Percentiles rank a stretch among this genome's conserved stretches.
phyloP scores from a whole-genome alignment of 2,329 filamentous ascomycete genomes.

The Penicillium corylophilum region DNA sequence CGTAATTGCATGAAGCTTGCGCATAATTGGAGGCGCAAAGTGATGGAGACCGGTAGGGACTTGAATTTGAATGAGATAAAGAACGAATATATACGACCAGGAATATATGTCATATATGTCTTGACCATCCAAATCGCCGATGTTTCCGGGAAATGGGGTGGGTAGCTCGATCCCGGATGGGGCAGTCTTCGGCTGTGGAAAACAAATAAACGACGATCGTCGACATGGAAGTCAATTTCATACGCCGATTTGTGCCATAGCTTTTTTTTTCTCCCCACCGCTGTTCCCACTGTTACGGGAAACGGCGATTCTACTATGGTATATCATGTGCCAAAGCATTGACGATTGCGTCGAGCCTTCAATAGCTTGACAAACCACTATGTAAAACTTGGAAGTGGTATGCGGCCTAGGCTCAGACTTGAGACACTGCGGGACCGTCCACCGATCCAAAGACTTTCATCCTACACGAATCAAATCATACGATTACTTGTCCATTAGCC shows the following conservation, averaged over 20 bases:
- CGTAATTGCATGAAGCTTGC: conserved; percentile 8
- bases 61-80: neutral
- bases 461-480: neutral
- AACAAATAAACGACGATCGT: neutral
- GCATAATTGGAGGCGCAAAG: neutral
- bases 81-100: neutral
- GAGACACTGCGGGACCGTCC: neutral
- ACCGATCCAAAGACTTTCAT: neutral
- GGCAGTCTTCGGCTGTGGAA: neutral
- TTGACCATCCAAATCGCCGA: neutral
- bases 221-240: neutral
- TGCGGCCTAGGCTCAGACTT: neutral
- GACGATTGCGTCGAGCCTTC: neutral
- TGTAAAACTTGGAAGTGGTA: neutral
- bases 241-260: neutral
- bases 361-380: neutral
- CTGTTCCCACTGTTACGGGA: neutral
- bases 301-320: neutral
- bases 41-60: neutral
- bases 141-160: neutral
- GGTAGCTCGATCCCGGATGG: neutral
- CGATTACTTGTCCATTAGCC: neutral
- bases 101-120: too few species aligned
- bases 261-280: neutral
- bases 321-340: neutral